Evolutionary conservation across 2,329 filamentous ascomycete genomes (phyloP).

Genomic region (Trichoderma atrobrunneum): DNA sequence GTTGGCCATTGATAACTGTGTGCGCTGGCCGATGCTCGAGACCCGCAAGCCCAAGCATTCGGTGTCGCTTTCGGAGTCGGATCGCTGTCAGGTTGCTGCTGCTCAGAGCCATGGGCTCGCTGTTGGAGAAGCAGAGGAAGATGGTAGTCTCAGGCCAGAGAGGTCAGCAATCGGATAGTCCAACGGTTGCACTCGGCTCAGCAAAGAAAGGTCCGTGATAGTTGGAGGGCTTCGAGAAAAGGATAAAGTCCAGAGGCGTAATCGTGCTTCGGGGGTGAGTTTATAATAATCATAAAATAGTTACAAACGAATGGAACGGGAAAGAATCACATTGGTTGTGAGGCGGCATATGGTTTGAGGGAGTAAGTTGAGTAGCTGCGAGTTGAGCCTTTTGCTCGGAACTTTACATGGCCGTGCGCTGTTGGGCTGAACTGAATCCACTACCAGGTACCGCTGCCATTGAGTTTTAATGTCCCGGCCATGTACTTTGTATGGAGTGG

Average conservation of each 20-base stretch:
- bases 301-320: background rate
- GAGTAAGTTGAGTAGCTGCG: background rate
- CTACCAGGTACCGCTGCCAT: background rate
- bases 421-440: background rate
- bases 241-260: background rate
- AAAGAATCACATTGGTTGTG: background rate
- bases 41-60: slow-evolving; percentile 14
- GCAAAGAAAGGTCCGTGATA: background rate
- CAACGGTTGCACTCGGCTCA: background rate
- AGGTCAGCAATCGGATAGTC: background rate
- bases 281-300: background rate
- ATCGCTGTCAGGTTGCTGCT: slow-evolving; percentile 9
- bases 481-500: background rate
- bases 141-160: background rate
- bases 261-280: background rate
- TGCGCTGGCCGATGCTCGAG: slow-evolving; percentile 15
- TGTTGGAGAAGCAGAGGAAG: slow-evolving; percentile 9
- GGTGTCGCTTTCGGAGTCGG: slow-evolving; percentile 19
- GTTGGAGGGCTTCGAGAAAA: background rate
- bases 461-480: background rate
- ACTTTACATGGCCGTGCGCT: background rate
- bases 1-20: slow-evolving; percentile 25
- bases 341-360: background rate
- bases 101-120: slow-evolving; percentile 21
- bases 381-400: background rate